Evolutionary conservation across 805 yeast genomes (phyloP), one percentile per base, ranked within the genome.

Genomic region (Zygotorulaspora chibaensis): DNA sequence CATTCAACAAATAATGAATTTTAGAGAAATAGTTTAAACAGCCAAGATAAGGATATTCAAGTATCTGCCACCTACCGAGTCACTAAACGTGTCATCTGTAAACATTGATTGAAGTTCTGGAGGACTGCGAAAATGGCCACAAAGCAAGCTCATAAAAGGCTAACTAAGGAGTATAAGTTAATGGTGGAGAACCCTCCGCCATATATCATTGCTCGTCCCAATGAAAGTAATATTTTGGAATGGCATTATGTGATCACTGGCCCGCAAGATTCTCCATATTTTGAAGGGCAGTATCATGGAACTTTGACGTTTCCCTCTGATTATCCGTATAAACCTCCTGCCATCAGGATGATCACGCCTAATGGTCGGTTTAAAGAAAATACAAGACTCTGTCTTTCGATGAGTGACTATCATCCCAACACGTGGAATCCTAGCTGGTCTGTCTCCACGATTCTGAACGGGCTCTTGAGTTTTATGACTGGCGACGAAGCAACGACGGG

Each of bases 381-480:
- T 62, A 81, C 88, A 3, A 71, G 96, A 40, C 73, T 90, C 23
- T 90, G 98, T 67, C 71, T 90, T 40, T 81, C 90, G n/a, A 89
- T 90, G 84, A 83, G 95, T 58, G 97, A 90, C 67, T 90, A 80
- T 65, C 98, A 90, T 57, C 96, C 96, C 2, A 93, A 89, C 63
- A 71, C 84, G 1, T 90, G 98, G 98, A 89, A 90, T 64, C 97
- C 98, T 1, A 88, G 95, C 6, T 90, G 97, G 97, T 81, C 89
- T 37, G 96, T 90, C 20, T 73, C 87, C 28, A 89, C 97, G 0
- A 90, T 90, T 16, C 72, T 90, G 55, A 86, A 82, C 9, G 98
- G 97, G 0, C 70, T 90, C 30, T 70, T 90, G 53, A 87, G 96
- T 62, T 90, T 90, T 59, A 90, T 90, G 98, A 87, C 95, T 0